phyloP scores from a whole-genome alignment of 805 yeast species.

The Zygotorulaspora florentina region DNA sequence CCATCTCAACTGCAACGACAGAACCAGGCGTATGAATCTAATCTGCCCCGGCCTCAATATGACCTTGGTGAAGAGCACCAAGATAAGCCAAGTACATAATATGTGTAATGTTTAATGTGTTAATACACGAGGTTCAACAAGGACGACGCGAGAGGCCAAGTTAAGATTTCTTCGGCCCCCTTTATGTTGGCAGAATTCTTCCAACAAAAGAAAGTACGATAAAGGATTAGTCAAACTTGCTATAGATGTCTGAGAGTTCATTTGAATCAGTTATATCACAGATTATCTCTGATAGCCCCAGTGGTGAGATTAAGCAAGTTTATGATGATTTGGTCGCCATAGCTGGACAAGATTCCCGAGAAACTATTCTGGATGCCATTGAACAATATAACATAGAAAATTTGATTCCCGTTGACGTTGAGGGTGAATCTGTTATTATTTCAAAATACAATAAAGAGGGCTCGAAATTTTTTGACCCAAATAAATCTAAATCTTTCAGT shows the following conservation, averaged over 20 bases:
- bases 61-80: too few relatives aligned
- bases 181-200: not conserved
- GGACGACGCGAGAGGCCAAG: not conserved
- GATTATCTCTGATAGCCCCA: conserved; percentile 32
- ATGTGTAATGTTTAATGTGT: too few relatives aligned
- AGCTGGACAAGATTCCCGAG: conserved; percentile 39
- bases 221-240: not conserved
- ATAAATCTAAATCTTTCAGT: conserved; percentile 46
- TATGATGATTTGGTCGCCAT: conserved; percentile 42
- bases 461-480: conserved; percentile 54
- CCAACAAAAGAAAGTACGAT: not conserved
- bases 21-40: not conserved
- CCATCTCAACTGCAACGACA: conserved; percentile 4
- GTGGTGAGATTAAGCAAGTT: conserved; percentile 35
- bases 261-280: conserved; percentile 28
- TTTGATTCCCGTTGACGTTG: conserved; percentile 33
- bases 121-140: not conserved
- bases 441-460: conserved; percentile 48
- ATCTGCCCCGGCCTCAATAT: too few relatives aligned
- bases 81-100: too few relatives aligned
- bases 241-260: conserved; percentile 17
- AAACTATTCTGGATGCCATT: conserved; percentile 36
- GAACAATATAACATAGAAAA: conserved; percentile 41
- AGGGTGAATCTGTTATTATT: conserved; percentile 39
- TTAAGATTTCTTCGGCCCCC: not conserved